phyloP scores from a whole-genome alignment of 768 basidiomycete genomes.

The Arthromyces matolae region DNA sequence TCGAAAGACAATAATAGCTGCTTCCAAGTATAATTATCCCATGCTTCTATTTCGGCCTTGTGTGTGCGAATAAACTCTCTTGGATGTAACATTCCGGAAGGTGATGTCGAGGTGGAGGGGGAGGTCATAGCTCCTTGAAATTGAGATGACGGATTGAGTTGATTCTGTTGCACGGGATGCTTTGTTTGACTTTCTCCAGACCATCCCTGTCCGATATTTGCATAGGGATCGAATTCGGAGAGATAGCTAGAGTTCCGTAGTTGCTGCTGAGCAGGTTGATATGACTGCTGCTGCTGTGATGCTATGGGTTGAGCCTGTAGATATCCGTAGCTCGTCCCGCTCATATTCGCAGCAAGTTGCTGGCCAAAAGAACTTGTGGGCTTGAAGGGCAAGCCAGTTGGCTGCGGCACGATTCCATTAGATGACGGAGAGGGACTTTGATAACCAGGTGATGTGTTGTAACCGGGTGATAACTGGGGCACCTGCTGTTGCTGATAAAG shows the following conservation, averaged over 20 bases:
- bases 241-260: slow-evolving; percentile 43
- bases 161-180: slow-evolving; percentile 16
- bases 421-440: slow-evolving; percentile 7
- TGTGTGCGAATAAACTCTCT: slow-evolving; percentile 63
- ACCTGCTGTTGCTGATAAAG: slow-evolving; percentile 31
- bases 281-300: slow-evolving; percentile 24
- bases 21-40: slow-evolving; percentile 72
- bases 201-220: slow-evolving; percentile 42
- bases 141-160: slow-evolving; percentile 12
- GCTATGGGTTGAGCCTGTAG: slow-evolving; percentile 28
- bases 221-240: slow-evolving; percentile 52
- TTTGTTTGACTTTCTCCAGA: slow-evolving; percentile 23
- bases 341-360: slow-evolving; percentile 39
- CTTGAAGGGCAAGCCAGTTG: slow-evolving; percentile 34
- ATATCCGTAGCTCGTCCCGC: slow-evolving; percentile 39
- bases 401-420: slow-evolving; percentile 19
- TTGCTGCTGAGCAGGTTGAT: slow-evolving; percentile 47
- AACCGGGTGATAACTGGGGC: slow-evolving; percentile 25
- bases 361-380: slow-evolving; percentile 56
- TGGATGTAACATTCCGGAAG: slow-evolving; percentile 53
- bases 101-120: slow-evolving; percentile 26
- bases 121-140: slow-evolving; percentile 16
- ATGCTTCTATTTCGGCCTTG: slow-evolving; percentile 65
- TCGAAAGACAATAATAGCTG: slow-evolving; percentile 63
- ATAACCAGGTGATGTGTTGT: slow-evolving; percentile 8